Conservation (phyloP, 140 eudicot genomes). For the Erigeron philadelphicus region DNA sequence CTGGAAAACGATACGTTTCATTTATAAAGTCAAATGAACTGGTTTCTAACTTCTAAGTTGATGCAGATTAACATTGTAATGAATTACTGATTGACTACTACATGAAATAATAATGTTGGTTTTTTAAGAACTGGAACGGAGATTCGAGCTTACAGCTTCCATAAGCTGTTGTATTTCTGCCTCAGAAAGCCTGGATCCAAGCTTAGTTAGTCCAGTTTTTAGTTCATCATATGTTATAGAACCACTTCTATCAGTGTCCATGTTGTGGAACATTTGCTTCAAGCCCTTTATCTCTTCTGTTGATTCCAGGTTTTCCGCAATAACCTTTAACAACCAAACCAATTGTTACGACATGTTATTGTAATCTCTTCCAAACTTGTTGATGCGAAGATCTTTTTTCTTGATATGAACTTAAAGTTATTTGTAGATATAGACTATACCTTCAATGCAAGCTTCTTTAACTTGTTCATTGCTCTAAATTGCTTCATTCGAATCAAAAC, state of each 20-base stretch:
- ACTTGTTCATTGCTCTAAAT: conserved; percentile 93
- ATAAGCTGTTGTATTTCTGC: conserved; percentile 67
- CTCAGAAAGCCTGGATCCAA: conserved; percentile 72
- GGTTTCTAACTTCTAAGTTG: neutral
- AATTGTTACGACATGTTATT: neutral
- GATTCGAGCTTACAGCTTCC: conserved; percentile 67
- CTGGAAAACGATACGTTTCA: conserved; percentile 31
- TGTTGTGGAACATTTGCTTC: conserved; percentile 80
- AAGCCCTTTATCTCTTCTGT: conserved; percentile 83
- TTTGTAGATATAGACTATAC: conserved; percentile 24
- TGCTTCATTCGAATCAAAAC: conserved; percentile 91
- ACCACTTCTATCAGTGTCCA: conserved; percentile 87
- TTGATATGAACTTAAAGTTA: neutral
- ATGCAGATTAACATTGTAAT: neutral
- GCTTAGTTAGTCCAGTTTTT: conserved; percentile 62
- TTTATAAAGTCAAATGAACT: conserved; percentile 6
- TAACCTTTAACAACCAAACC: conserved; percentile 43
- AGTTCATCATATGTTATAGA: conserved; percentile 84
- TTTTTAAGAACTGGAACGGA: neutral
- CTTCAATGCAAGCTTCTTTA: conserved; percentile 85
- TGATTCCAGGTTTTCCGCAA: conserved; percentile 68
- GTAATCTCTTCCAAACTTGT: neutral
- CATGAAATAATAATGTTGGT: neutral
- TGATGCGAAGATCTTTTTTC: neutral
- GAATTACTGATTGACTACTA: neutral